Evolutionary conservation across 306 rosid genomes (phyloP).

Genomic region (Cicer judaicum): DNA sequence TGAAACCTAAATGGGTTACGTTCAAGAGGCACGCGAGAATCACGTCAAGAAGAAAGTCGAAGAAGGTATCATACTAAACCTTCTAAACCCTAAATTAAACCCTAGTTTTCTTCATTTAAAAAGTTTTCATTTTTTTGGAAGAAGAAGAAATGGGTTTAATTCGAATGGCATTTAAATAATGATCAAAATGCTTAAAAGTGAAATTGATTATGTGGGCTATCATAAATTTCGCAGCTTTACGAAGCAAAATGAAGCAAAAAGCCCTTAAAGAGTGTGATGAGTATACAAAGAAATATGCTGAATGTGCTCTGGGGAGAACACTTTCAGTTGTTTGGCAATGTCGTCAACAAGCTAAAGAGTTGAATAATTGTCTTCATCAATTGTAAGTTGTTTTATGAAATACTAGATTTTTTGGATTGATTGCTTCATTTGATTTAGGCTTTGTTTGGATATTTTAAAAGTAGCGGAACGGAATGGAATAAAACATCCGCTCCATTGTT

Average conservation of each 20-base stretch:
- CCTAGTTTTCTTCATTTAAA: background rate
- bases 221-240: slow-evolving; percentile 60
- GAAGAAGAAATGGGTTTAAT: background rate
- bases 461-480: too few species aligned
- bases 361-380: slow-evolving; percentile 86
- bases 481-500: too few species aligned
- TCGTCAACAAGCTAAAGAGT: slow-evolving; percentile 75
- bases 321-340: slow-evolving; percentile 85
- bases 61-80: slow-evolving; percentile 69
- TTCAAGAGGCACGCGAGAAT: slow-evolving; percentile 90
- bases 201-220: slow-evolving; percentile 2
- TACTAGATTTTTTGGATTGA: background rate
- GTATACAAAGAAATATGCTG: slow-evolving; percentile 76
- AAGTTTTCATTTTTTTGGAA: slow-evolving; percentile 19
- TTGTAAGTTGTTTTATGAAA: slow-evolving; percentile 58
- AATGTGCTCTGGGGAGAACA: slow-evolving; percentile 83
- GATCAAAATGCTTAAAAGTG: background rate
- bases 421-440: background rate
- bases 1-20: slow-evolving; percentile 63
- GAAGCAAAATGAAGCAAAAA: slow-evolving; percentile 96
- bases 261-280: slow-evolving; percentile 82
- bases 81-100: slow-evolving; percentile 50
- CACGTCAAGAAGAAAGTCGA: slow-evolving; percentile 98
- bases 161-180: background rate
- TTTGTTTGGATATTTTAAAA: too few species aligned